Base-by-base conservation (phyloP, 768 basidiomycete genomes). In the Mycena belliarum region DNA sequence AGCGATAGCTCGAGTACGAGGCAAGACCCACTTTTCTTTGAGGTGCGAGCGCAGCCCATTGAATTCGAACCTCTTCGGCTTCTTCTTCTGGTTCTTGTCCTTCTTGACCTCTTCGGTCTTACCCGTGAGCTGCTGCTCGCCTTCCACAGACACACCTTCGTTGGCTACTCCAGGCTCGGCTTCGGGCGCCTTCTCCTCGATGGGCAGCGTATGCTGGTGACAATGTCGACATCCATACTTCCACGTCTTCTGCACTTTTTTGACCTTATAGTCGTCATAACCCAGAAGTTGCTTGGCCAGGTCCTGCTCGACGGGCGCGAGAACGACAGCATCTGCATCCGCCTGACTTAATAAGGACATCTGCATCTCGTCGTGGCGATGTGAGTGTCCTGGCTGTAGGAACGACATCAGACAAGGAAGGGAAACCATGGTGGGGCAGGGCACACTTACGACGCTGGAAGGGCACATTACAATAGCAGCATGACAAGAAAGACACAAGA, bases 31-130 rank as follows among this genome's bases (percentile, higher is more conserved):
- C 88, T 82, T 87, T 60, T 71, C 77, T 64, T 85, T 86, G 56
- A 82, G 63, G 60, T 90, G 88, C 23, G 85, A 87, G 38, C 81
- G 72, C 49, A 89, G 62, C 3, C 82, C 87, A 58, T 87, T 70
- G 63, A 86, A 85, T 4, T 61, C 68, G 68, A 83, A 80, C 52
- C 70, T 57, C 47, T 72, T 72, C 21, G 62, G 63, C 24, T 61
- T 51, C 44, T 62, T 60, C 35, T 61, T 65, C 54, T 52, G 50
- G 43, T 32, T 55, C 33, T 58, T 50, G 49, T 47, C 50, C 26
- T 37, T 52, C 29, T 44, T 44, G 25, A 44, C 51, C 24, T 37
- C 25, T 28, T 25, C 33, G 59, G 64, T 15, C 53, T 43, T 38
- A 61, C 60, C 48, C 24, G 43, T 48, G 11, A 23, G n/a, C 45